phyloP scores from a whole-genome alignment of 2,329 filamentous ascomycete genomes.

The Sarocladiaceae sp. region DNA sequence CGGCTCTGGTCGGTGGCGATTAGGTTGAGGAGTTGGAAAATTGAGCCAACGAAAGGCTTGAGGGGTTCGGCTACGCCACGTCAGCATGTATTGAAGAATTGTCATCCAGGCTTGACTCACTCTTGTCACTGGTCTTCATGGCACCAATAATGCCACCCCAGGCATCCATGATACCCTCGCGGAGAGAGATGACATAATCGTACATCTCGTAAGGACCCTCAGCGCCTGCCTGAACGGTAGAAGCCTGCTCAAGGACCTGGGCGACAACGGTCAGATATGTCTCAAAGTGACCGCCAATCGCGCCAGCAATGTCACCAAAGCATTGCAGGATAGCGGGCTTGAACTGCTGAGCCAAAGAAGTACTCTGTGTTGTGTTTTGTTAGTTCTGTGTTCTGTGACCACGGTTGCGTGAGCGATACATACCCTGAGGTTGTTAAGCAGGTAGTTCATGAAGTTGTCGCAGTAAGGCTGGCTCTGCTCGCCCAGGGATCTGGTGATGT shows the following conservation, averaged over 20 bases:
- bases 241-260: conserved; percentile 89
- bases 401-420: too few species aligned
- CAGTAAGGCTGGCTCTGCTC: conserved; percentile 92
- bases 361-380: conserved; percentile 65
- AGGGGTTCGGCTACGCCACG: conserved; percentile 57
- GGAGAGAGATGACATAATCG: conserved; percentile 90
- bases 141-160: conserved; percentile 97
- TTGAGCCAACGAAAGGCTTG: conserved; percentile 73
- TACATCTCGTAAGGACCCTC: conserved; percentile 93
- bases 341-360: conserved; percentile 87
- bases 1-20: conserved; percentile 81
- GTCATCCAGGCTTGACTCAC: conserved; percentile 42
- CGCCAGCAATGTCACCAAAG: conserved; percentile 95
- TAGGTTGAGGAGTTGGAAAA: conserved; percentile 81
- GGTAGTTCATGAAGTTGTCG: conserved; percentile 96
- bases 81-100: conserved; percentile 15
- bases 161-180: conserved; percentile 98
- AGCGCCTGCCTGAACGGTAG: conserved; percentile 70
- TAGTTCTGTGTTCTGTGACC: too few species aligned
- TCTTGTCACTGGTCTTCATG: conserved; percentile 79
- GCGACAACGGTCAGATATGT: conserved; percentile 90
- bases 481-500: conserved; percentile 88
- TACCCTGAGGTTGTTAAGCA: conserved; percentile 85
- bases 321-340: conserved; percentile 97
- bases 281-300: conserved; percentile 89